A percentile compares a stretch with the other conserved stretches of the same genome.
These are phyloP conservation scores for Nemania sp. DNA, from an alignment of 2,329 filamentous ascomycete species.

Conservation along the genomic window DNA sequence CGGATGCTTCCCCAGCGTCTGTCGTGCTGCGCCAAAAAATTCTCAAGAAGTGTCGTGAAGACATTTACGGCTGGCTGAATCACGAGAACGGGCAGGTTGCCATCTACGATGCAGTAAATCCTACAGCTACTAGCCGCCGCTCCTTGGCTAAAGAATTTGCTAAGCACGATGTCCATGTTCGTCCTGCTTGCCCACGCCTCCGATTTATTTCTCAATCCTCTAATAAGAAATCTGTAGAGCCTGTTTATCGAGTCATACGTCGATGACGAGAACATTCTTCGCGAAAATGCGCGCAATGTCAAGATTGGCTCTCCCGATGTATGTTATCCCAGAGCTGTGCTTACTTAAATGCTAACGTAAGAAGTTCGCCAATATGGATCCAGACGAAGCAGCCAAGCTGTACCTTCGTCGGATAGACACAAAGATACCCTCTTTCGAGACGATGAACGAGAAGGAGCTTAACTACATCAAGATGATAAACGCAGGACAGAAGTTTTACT, in stretches of 20 bases:
- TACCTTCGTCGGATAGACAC: slow-evolving; percentile 89
- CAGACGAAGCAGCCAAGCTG: slow-evolving; percentile 87
- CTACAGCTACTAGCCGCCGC: slow-evolving; percentile 77
- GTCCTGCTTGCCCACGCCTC: background rate
- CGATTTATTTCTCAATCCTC: background rate
- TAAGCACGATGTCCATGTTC: slow-evolving; percentile 91
- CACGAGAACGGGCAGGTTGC: slow-evolving; percentile 98
- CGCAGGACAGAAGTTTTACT: slow-evolving; percentile 86
- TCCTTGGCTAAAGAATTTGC: slow-evolving; percentile 93
- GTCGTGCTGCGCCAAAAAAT: slow-evolving; percentile 97
- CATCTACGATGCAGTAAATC: slow-evolving; percentile 98
- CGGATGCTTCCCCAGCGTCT: slow-evolving; percentile 88
- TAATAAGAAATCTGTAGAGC: slow-evolving; percentile 58
- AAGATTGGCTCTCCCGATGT: slow-evolving; percentile 98
- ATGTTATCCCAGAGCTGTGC: slow-evolving; percentile 32
- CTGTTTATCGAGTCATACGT: slow-evolving; percentile 97
- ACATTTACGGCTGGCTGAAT: slow-evolving; percentile 95
- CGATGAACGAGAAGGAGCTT: slow-evolving; percentile 89
- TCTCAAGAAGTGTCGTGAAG: slow-evolving; percentile 93
- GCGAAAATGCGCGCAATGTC: slow-evolving; percentile 94
- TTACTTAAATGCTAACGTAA: slow-evolving; percentile 16
- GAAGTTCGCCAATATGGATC: slow-evolving; percentile 86
- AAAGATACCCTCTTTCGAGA: slow-evolving; percentile 94
- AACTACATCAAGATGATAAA: slow-evolving; percentile 99
- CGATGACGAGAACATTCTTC: slow-evolving; percentile 88